Evolutionary conservation across 1,139 yeast species (phyloP).

Genomic region (Schwanniomyces etchellsii): DNA sequence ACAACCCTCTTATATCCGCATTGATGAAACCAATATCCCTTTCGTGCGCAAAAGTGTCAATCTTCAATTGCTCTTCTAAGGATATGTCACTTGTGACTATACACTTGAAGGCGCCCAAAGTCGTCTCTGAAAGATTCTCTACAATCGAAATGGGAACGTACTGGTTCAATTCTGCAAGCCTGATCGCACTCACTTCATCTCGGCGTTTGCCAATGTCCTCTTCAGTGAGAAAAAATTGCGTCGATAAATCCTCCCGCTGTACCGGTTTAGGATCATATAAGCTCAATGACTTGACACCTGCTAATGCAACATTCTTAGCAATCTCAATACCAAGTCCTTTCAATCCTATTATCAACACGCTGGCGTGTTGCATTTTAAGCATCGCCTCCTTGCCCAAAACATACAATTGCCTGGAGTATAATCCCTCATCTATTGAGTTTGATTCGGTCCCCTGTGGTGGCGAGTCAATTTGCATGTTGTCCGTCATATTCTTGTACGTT

Average conservation of each 20-base stretch:
- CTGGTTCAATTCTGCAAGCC: constrained; percentile 74
- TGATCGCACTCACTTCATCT: constrained; percentile 62
- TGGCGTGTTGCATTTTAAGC: constrained; percentile 93
- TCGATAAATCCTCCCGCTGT: constrained; percentile 65
- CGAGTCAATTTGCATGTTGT: constrained; percentile 52
- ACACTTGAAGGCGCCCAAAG: constrained; percentile 62
- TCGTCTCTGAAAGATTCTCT: constrained; percentile 42
- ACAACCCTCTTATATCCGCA: constrained; percentile 80
- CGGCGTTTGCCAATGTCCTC: constrained; percentile 73
- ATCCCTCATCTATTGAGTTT: constrained; percentile 70
- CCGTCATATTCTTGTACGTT: constrained; percentile 23
- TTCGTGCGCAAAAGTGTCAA: constrained; percentile 72
- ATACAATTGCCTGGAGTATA: constrained; percentile 92
- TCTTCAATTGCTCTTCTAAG: constrained; percentile 66
- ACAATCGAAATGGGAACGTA: constrained; percentile 85
- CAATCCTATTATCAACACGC: constrained; percentile 81
- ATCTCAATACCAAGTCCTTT: constrained; percentile 93
- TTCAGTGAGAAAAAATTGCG: constrained; percentile 79
- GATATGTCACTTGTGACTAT: constrained; percentile 77
- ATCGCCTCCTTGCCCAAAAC: constrained; percentile 95
- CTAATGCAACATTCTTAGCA: constrained; percentile 92
- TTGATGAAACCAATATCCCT: constrained; percentile 73
- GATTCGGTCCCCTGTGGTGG: constrained; percentile 31
- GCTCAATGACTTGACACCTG: constrained; percentile 93
- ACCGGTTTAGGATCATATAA: constrained; percentile 78